Base-by-base conservation (phyloP, 179 eudicot species). In the Dionaea muscipula region DNA sequence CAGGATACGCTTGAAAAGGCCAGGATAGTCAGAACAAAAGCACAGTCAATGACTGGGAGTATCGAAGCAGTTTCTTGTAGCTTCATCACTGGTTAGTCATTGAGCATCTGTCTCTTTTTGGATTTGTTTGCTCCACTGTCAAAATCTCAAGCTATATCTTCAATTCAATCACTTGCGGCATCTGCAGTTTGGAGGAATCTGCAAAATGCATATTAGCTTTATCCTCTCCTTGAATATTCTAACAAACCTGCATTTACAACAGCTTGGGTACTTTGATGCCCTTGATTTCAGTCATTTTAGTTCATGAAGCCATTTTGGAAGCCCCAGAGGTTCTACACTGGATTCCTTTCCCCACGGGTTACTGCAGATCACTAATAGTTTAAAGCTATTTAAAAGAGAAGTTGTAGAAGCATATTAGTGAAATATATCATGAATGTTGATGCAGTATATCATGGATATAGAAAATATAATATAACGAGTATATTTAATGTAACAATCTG, bases 1-100 rank as follows among this genome's bases (percentile, higher is more conserved):
- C 87, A 85, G 69, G 94, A 93, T 80, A 76, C 87, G 45, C 63
- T 83, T 65, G 90, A 85, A 68, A 88, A 75, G 54, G 96, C 99
- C 25, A 78, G 68, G 72, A 65, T 83, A 47, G 78, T 93, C 66
- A 79, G 95, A 68, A 71, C 70, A 62, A 81, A 59, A 72, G 85
- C 86, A 45, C 89, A 82, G 60, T 76, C 76, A 26, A 76, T 88
- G 78, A 65, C 74, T 10, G 87, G 75, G 62, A 77, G 81, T 59
- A 63, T 89, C 59, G 95, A 85, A 73, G 73, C 90, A 41, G 81
- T 93, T 59, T 76, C 81, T 57, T 79, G 79, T 67, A 84, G 96
- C 76, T 93, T 93, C 64, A 66, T 85, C 47, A 88, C 95, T 20
- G 96, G 99, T 80, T 74, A 59, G 56, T 23, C 43, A 57, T 38